Evolutionary conservation across 2,329 filamentous ascomycete species (phyloP).

Genomic region (Beauveria pseudobassiana): DNA sequence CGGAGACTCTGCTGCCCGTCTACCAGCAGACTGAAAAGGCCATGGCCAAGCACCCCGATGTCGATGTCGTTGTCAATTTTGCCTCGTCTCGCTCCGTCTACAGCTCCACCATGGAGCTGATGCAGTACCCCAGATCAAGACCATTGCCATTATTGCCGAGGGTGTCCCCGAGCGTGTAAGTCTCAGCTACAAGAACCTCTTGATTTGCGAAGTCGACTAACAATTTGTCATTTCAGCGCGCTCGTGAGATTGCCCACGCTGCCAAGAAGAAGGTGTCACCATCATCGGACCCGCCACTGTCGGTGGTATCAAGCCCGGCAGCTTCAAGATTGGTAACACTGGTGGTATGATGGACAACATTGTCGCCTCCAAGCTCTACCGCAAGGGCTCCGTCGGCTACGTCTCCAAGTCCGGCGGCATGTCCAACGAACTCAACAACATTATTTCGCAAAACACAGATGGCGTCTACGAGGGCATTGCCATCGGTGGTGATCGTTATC

Average conservation of each 20-base stretch:
- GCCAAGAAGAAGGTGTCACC: conserved; percentile 96
- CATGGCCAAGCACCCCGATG: conserved; percentile 91
- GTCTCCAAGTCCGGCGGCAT: conserved; percentile 99
- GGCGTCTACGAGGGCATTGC: conserved; percentile 99
- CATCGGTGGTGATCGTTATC: conserved; percentile 98
- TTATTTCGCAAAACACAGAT: conserved; percentile 90
- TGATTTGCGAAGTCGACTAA: conserved; percentile 14
- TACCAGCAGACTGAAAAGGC: conserved; percentile 94
- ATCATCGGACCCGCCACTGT: conserved; percentile 98
- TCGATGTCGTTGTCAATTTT: conserved; percentile 98
- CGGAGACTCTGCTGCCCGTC: conserved; percentile 95
- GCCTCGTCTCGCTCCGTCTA: conserved; percentile 98
- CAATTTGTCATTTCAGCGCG: conserved; percentile 51
- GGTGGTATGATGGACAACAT: conserved; percentile 99
- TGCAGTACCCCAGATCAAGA: conserved; percentile 95
- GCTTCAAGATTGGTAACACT: conserved; percentile 99
- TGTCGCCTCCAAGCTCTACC: conserved; percentile 98
- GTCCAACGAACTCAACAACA: conserved; percentile 99
- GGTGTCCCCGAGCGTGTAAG: conserved; percentile 95
- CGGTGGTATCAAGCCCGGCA: conserved; percentile 97
- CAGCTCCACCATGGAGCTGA: conserved; percentile 96
- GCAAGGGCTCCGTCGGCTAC: conserved; percentile 96
- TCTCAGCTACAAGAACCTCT: background rate
- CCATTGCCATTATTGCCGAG: conserved; percentile 98
- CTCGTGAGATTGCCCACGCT: conserved; percentile 93